These are phyloP conservation scores for Pestalotiopsis sp. DNA, from an alignment of 2,329 filamentous ascomycete species.

Conservation along the genomic window DNA sequence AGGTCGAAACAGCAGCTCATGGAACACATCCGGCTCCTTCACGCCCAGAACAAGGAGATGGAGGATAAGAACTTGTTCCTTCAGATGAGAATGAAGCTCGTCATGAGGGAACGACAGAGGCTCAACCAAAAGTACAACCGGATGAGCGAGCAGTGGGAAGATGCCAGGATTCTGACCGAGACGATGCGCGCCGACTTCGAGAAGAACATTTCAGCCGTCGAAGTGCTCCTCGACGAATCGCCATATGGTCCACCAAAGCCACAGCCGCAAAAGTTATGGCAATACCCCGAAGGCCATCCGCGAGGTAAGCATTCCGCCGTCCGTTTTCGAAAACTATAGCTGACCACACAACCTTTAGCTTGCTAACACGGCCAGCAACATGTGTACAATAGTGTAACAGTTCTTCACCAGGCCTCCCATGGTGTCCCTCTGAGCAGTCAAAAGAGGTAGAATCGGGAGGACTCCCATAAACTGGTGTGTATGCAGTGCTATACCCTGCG, in stretches of 20 bases:
- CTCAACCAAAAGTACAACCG: not conserved
- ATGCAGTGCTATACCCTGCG: not conserved
- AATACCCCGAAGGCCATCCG: not conserved
- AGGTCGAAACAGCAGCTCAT: constrained; percentile 3
- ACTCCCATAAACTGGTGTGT: not conserved
- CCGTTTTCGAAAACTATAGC: not conserved
- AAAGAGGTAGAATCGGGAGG: not conserved
- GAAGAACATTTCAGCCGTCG: not conserved
- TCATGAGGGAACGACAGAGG: not conserved
- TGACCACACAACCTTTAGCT: not conserved
- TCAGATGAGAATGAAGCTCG: not conserved
- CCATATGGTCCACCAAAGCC: not conserved
- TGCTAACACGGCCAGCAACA: not conserved
- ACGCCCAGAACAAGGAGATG: not conserved
- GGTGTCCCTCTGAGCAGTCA: not conserved
- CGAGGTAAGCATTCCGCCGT: not conserved
- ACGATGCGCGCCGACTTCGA: not conserved
- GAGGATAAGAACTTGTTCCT: not conserved
- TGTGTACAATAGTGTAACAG: not conserved
- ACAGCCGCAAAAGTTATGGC: not conserved
- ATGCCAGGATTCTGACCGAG: not conserved
- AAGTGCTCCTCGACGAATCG: not conserved
- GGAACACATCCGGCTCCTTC: not conserved
- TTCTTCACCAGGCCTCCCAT: not conserved
- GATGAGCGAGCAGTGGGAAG: not conserved